Base-by-base conservation (phyloP, 345 rosid species). In the Populus ilicifolia region DNA sequence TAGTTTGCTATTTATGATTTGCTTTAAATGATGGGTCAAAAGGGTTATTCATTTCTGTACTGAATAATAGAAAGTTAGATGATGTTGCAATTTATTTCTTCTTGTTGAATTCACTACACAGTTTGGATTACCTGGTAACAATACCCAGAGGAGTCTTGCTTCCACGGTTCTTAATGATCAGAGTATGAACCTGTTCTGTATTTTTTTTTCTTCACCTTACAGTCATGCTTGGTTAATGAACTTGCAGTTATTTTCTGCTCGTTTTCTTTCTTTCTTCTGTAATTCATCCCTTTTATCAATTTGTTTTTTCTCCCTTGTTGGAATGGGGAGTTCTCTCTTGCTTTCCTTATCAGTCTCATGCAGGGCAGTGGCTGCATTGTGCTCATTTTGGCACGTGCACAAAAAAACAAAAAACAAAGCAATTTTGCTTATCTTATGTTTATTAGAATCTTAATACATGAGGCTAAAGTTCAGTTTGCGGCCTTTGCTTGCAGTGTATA, bases 141-240 rank as follows among this genome's bases (percentile, higher is more conserved):
- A 88, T 86, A 52, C 92, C 5, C 98, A 96, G 79, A 81, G 97
- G 81, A 84, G 80, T 70, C 98, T 87, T 67, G 75, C 93, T 65
- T 87, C 98, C 43, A 94, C 92, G 80, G 85, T 91, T 69, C 83
- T 90, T 80, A 90, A 81, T 67, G 98, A 96, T 78, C 97, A 91
- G 78, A 89, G 97, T 91, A 91, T 48, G 90, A 38, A 75, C 56
- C 63, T 50, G 33, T 11, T 29, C 67, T 41, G 44, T 41, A 41
- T 36, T 64, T 23, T 4, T 25, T 33, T 56, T 61, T 14, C 13
- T 36, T 67, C 20, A 3, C 35, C 44, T 59, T 62, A 11, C 39
- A 12, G 33, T 50, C 6, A 39, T 63, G 21, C 13, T 64, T 7
- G 25, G 64, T 63, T 16, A 3, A 73, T 12, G 41, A 27, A 21